Evolutionary conservation across 2,329 filamentous ascomycete genomes (phyloP).

Genomic region (Phaeosphaeria sp.): DNA sequence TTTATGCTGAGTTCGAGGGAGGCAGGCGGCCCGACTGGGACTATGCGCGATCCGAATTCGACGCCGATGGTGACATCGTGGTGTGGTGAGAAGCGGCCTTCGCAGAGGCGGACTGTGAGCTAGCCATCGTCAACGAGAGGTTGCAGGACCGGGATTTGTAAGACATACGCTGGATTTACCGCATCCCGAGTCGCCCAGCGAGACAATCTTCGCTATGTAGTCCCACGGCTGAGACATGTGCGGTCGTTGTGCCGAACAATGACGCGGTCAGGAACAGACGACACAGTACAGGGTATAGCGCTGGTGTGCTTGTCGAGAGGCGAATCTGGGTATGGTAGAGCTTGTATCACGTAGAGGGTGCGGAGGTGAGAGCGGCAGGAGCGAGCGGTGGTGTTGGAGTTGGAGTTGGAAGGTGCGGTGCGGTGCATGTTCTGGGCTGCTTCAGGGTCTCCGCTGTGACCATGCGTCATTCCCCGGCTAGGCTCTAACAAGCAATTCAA

Average conservation of each 20-base stretch:
- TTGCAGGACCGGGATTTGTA: background rate
- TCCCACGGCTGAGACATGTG: constrained; percentile 78
- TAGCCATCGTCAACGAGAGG: constrained; percentile 44
- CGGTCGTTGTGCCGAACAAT: constrained; percentile 12
- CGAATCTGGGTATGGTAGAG: no score
- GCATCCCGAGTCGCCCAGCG: constrained; percentile 94
- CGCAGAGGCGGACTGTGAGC: constrained; percentile 92
- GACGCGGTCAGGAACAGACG: constrained; percentile 7
- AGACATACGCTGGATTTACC: constrained; percentile 77
- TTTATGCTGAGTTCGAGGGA: constrained; percentile 64
- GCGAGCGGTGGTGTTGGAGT: background rate
- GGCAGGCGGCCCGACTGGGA: constrained; percentile 85
- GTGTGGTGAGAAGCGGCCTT: constrained; percentile 90
- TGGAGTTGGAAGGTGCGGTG: no score
- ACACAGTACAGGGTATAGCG: background rate
- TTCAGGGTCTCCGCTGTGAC: background rate
- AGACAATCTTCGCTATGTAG: constrained; percentile 98
- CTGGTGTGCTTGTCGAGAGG: background rate
- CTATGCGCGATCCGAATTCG: constrained; percentile 92
- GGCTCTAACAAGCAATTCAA: no score
- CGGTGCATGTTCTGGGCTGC: background rate
- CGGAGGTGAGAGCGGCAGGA: background rate
- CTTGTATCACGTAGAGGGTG: background rate
- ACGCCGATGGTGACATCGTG: constrained; percentile 98
- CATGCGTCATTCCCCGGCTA: no score